Percentiles rank a stretch among this genome's conserved stretches.
Conservation (phyloP, 352 stramenopile genomes). For the Pelagophyceae sp. region DNA sequence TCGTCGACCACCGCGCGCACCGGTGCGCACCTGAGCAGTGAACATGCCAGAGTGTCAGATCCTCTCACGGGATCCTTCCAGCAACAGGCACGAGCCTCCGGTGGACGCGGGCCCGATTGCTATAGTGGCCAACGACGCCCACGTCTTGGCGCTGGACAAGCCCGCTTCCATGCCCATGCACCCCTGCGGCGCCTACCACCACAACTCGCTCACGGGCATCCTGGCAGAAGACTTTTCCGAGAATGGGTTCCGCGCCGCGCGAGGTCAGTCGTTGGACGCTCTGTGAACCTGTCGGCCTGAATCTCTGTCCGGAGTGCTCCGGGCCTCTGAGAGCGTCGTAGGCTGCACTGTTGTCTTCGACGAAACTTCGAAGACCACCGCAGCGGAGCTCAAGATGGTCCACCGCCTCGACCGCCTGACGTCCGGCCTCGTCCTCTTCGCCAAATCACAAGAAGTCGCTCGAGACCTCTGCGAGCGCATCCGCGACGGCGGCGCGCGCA, state of each 20-base stretch:
- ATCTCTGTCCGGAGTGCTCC: too few relatives aligned
- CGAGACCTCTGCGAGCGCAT: constrained; percentile 52
- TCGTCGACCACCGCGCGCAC: constrained; percentile 86
- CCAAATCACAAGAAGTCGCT: constrained; percentile 50
- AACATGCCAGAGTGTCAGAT: too few relatives aligned
- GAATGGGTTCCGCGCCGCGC: constrained; percentile 13
- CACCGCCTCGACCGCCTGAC: constrained; percentile 92
- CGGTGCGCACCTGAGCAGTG: too few relatives aligned
- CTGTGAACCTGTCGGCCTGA: too few relatives aligned
- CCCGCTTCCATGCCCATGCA: constrained; percentile 85
- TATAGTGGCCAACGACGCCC: constrained; percentile 63
- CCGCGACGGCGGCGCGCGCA: constrained; percentile 56
- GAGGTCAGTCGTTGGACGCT: background rate
- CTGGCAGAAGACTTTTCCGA: constrained; percentile 8
- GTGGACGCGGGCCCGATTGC: constrained; percentile 66
- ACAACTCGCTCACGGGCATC: constrained; percentile 74
- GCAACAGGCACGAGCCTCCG: constrained; percentile 88
- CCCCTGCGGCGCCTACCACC: constrained; percentile 82
- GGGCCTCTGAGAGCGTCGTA: too few relatives aligned
- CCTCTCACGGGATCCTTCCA: too few relatives aligned
- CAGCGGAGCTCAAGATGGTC: constrained; percentile 37
- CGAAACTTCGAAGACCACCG: constrained; percentile 29
- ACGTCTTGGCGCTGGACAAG: constrained; percentile 62
- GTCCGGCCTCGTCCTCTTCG: constrained; percentile 69
- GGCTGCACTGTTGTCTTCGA: background rate